Conservation (phyloP, 257 asterid genomes). For the Solanum tarapatanum region DNA sequence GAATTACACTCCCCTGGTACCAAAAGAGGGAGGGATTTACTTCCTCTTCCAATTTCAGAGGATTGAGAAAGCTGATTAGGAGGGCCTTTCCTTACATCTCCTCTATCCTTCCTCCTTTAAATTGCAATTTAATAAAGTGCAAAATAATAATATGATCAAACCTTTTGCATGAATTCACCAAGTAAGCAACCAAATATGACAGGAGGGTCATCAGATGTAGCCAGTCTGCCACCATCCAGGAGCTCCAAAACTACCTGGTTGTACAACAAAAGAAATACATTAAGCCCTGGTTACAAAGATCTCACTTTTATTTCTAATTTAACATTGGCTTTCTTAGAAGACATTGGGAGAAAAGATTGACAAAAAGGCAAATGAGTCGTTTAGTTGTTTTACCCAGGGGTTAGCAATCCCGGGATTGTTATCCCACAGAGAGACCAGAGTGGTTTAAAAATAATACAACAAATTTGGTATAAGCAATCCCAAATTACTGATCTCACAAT, state of each 20-base stretch:
- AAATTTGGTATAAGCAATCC: not conserved
- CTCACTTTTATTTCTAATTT: not conserved
- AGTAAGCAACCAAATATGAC: slow-evolving; percentile 65
- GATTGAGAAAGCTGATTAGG: not conserved
- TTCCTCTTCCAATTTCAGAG: not conserved
- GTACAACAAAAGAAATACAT: slow-evolving; percentile 7
- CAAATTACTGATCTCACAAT: not conserved
- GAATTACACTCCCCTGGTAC: not conserved
- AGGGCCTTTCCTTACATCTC: not conserved
- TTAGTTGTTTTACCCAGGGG: not conserved
- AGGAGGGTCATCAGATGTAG: slow-evolving; percentile 79
- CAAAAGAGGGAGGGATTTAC: not conserved
- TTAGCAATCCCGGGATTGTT: not conserved
- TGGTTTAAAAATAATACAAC: not conserved
- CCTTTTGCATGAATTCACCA: slow-evolving; percentile 65
- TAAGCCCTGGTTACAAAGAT: not conserved
- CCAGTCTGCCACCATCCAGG: slow-evolving; percentile 59
- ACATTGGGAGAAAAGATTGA: not conserved
- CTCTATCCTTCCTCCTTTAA: not conserved
- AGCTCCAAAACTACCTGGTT: slow-evolving; percentile 78
- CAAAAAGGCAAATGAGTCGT: not conserved
- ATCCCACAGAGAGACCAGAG: not conserved
- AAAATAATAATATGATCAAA: slow-evolving; percentile 10
- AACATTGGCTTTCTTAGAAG: not conserved
- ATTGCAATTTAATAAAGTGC: not conserved